phyloP scores from a whole-genome alignment of 2,329 filamentous ascomycete species.

The Pestalotiopsis sp. region DNA sequence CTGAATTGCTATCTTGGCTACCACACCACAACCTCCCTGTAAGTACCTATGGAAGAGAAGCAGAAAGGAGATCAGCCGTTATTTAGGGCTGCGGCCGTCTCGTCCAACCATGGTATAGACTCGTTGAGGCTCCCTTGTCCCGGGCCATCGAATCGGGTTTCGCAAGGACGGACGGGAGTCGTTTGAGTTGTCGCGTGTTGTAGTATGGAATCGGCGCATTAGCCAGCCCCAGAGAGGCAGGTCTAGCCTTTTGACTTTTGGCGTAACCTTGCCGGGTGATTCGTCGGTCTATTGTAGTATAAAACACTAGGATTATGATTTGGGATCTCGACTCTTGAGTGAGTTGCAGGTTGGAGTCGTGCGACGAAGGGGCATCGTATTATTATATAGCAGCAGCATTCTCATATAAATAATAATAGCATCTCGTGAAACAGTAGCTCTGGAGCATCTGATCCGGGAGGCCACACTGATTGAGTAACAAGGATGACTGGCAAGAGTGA shows the following conservation, averaged over 20 bases:
- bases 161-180: neutral
- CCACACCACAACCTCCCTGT: neutral
- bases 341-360: neutral
- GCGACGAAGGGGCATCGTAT: neutral
- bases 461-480: neutral
- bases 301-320: neutral
- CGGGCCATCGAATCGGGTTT: neutral
- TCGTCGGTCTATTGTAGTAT: neutral
- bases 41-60: neutral
- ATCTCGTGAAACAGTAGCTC: too few species aligned
- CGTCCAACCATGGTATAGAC: neutral
- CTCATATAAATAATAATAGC: too few species aligned
- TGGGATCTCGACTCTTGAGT: neutral
- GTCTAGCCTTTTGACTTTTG: neutral
- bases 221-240: conserved; percentile 4
- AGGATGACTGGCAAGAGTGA: neutral
- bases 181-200: neutral
- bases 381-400: neutral
- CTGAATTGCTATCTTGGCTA: neutral
- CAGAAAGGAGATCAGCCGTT: neutral
- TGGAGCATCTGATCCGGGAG: neutral
- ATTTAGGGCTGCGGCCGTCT: neutral
- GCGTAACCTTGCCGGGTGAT: neutral
- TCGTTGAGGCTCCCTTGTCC: neutral
- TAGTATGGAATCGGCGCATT: neutral